Evolutionary conservation across 106 monocot species (phyloP), one percentile per base, ranked within the genome.

Genomic region (Phalaenopsis equestris): DNA sequence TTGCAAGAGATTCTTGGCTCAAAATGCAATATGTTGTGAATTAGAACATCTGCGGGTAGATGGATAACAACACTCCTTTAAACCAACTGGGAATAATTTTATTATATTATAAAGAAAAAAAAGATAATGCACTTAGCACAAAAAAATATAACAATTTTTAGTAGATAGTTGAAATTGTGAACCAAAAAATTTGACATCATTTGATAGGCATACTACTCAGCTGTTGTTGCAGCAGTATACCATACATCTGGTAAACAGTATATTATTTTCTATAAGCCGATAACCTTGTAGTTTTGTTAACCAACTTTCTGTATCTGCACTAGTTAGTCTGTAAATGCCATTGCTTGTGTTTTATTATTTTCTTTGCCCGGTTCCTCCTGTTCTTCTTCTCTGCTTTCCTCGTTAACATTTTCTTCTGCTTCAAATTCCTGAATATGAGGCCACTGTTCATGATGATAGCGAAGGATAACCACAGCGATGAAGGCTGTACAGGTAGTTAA

Each of bases 401-500:
- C 21, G 21, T 61, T 61, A 21, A 5, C 61, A n/a, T 61, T 17
- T 67, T 67, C 70, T 70, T 70, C 70, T 70, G 4, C 70, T 70
- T 0, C 74, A 45, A 1, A 45, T 76, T 76, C 19, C 18, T 30
- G 9, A 49, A 49, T 9, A 23, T 5, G 52, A 52, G 5, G 24
- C 9, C 9, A 48, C 52, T 76, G 8, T 49, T 76, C 42, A 14
- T 49, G 48, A 76, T 49, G 49, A 49, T 49, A 76, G 49, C 76
- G 76, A 47, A 76, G 23, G 21, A 76, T 16, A 30, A 76, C 76
- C 48, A 48, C 49, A 24, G 49, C 4, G 41, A 76, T 76, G 76
- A 76, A 76, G 24, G 24, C 76, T 76, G 76, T 48, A 76, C 42
- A 74, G 6, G 43, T 74, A 38, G 16, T 74, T 74, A 74, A 74